A percentile compares a stretch with the other conserved stretches of the same genome.
These are phyloP conservation scores for Arabidopsis suecica DNA, from an alignment of 345 rosid species.

Conservation along the genomic window DNA sequence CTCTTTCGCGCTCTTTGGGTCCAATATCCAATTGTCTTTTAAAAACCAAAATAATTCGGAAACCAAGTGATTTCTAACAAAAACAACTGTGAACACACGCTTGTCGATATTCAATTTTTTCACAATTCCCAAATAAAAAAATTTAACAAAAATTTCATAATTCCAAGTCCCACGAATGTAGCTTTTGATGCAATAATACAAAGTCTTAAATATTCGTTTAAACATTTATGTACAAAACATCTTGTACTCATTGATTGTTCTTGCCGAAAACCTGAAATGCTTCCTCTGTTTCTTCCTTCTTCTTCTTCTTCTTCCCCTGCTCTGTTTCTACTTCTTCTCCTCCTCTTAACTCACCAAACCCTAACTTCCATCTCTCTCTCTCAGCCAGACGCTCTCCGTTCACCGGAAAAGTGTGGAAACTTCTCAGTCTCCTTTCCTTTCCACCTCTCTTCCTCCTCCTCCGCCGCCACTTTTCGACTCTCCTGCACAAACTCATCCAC, in stretches of 20 bases:
- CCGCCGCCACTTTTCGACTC: constrained; percentile 57
- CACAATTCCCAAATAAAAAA: constrained; percentile 29
- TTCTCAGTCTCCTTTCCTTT: constrained; percentile 70
- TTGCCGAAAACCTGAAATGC: constrained; percentile 25
- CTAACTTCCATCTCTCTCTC: constrained; percentile 44
- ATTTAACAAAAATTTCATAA: constrained; percentile 6
- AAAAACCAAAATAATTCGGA: constrained; percentile 7
- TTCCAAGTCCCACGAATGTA: constrained; percentile 46
- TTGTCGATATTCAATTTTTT: constrained; percentile 36
- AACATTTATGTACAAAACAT: constrained; percentile 23
- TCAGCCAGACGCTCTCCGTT: constrained; percentile 44
- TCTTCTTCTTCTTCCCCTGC: constrained; percentile 45
- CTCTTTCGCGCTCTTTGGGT: constrained; percentile 5
- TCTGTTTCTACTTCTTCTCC: constrained; percentile 46
- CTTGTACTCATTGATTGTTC: constrained; percentile 23
- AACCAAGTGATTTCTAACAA: constrained; percentile 30
- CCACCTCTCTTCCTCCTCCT: constrained; percentile 55
- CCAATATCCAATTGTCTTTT: constrained; percentile 3
- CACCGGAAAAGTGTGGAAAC: constrained; percentile 64
- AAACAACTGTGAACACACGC: constrained; percentile 45
- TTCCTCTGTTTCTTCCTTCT: constrained; percentile 42
- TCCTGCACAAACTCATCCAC: constrained; percentile 68
- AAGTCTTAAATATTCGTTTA: constrained; percentile 26
- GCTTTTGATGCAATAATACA: constrained; percentile 41
- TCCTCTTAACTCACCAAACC: constrained; percentile 47